Base-by-base conservation (phyloP, 2,329 filamentous ascomycete species). In the Hypocrella siamensis region DNA sequence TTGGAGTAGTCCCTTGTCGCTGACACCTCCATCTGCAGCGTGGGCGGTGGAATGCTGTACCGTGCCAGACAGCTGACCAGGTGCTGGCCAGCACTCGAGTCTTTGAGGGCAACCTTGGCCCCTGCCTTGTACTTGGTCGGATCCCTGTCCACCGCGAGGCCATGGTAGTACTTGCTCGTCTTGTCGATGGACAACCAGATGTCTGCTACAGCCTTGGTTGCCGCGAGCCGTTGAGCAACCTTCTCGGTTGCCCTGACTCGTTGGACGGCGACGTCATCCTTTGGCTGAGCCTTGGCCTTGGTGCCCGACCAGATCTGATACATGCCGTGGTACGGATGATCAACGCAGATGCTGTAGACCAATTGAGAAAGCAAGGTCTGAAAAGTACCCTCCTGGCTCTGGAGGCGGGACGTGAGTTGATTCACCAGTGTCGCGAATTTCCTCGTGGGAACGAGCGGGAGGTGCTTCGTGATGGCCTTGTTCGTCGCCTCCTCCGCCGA, bases 311-410 rank as follows among this genome's bases (percentile, higher is more conserved):
- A 94, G 26, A 98, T 83, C 44, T 96, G 86, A 50, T 98, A 93
- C 75, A 96, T 88, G 30, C 85, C 85, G 49, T 98, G 92, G 51
- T 86, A 93, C 0, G 90, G 92, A 54, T 99, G 90, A 35, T 98
- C 85, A 9, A 70, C 65, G 47, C 88, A 96, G 34, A 98, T 93
- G 7, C 75, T 76, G 46, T 75, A 73, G 4, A 96, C 75, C 14
- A 98, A 60, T 2, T 65, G 62, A 31, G 74, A 70, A 2, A 99
- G 61, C 2, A 88, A 63, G 26, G 62, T 65, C 46, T 98, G 90
- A 46, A 99, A 98, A 12, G 67, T 64, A 1, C 65, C 68, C 2
- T 66, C 55, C 19, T 76, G 68, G 38, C 81, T 72, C 38, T 93
- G 75, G 5, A 98, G 60, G 6, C 90, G 76, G n/a, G 92, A 98